These are phyloP conservation scores for Alloteropsis semialata DNA, from an alignment of 176 grass and related monocot species.

Conservation along the genomic window DNA sequence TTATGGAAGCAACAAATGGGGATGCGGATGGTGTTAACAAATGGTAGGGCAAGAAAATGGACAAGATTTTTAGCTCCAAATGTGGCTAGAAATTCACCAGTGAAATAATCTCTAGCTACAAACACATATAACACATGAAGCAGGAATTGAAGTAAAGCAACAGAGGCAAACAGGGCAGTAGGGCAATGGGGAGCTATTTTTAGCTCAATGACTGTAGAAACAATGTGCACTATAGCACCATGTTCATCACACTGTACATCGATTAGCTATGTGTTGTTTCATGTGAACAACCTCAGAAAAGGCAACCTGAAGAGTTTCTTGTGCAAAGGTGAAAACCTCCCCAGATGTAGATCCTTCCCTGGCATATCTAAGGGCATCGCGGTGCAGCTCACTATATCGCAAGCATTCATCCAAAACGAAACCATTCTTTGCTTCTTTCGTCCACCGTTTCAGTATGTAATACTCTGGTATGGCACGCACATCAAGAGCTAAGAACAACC, in stretches of 20 bases:
- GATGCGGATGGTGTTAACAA: neutral
- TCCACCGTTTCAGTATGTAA: constrained; percentile 73
- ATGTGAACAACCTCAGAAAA: constrained; percentile 53
- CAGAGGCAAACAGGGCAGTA: neutral
- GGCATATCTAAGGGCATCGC: constrained; percentile 64
- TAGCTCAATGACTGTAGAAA: neutral
- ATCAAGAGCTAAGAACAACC: constrained; percentile 63
- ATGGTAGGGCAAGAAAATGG: neutral
- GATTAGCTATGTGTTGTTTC: constrained; percentile 52
- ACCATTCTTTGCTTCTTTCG: constrained; percentile 68
- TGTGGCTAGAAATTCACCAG: neutral
- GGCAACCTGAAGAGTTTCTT: constrained; percentile 54
- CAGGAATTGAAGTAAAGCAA: neutral
- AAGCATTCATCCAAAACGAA: constrained; percentile 62
- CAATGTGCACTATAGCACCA: neutral
- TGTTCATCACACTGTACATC: constrained; percentile 25
- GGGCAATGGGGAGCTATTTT: too few species aligned
- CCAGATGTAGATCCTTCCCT: constrained; percentile 61
- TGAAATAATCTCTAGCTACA: neutral
- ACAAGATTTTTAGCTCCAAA: too few species aligned
- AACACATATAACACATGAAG: neutral
- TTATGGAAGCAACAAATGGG: neutral
- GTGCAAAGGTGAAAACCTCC: constrained; percentile 49
- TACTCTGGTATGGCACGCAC: constrained; percentile 50
- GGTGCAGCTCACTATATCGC: constrained; percentile 55